phyloP scores from a whole-genome alignment of 2,329 filamentous ascomycete species.

The Arthroderma uncinatum region DNA sequence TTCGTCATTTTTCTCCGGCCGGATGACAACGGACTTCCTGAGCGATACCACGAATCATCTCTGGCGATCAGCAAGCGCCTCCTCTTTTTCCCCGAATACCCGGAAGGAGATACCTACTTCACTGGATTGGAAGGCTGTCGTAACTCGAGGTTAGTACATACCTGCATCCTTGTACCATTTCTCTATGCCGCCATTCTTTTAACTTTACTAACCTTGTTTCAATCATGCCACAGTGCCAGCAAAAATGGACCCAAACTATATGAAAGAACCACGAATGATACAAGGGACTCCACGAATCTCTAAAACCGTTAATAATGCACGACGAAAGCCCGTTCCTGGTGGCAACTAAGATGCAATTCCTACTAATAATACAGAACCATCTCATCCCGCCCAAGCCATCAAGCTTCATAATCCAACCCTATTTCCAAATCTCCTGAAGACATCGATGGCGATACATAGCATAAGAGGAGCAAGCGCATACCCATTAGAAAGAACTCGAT shows the following conservation, averaged over 20 bases:
- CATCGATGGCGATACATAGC: constrained; percentile 10
- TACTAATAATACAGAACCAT: not conserved
- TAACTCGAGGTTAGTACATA: constrained; percentile 37
- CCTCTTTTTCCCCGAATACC: constrained; percentile 43
- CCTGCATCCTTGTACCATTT: not conserved
- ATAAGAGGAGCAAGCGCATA: constrained; percentile 8
- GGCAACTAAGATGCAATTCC: constrained; percentile 28
- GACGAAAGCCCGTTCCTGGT: constrained; percentile 34
- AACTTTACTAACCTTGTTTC: not conserved
- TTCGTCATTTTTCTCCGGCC: constrained; percentile 44
- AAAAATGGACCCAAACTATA: constrained; percentile 71
- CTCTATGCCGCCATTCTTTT: not conserved
- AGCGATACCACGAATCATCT: constrained; percentile 53
- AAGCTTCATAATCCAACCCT: not conserved
- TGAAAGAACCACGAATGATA: constrained; percentile 84
- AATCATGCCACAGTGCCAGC: constrained; percentile 57
- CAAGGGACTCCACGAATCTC: constrained; percentile 66
- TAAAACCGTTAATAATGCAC: constrained; percentile 33
- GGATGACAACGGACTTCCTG: constrained; percentile 45
- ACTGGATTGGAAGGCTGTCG: constrained; percentile 43
- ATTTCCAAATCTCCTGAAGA: not conserved
- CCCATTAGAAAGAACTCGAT: constrained; percentile 8
- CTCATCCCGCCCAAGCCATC: not conserved
- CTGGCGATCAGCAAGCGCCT: constrained; percentile 51
- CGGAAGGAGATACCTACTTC: constrained; percentile 34